Base-by-base conservation (phyloP, 1,284 basidiomycete species). In the Xerocomus minutiporus region DNA sequence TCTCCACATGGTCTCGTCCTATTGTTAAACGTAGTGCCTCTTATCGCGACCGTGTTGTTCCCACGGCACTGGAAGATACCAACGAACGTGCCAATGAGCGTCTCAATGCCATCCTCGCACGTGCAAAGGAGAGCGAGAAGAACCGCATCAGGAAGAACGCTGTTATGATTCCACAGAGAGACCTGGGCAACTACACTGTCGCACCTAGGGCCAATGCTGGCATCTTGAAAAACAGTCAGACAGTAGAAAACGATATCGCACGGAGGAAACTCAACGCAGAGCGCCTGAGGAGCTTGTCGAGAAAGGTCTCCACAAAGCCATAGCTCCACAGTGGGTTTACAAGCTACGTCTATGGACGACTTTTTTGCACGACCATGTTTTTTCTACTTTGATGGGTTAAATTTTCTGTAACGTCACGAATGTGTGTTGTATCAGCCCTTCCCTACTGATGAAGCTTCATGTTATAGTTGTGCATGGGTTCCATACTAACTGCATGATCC, bases 1-100 rank as follows among this genome's bases (percentile, higher is more conserved):
- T 98, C 46, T 88, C 87, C 52, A 72, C 77, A 20, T 97, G 93
- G 93, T 92, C 91, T 25, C 80, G 94, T n/a, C 94, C 94, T 0
- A 96, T 97, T 72, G 88, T 97, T 73, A 93, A 94, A 66, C 86
- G 92, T 40, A 88, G 87, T 12, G 88, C 92, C 4, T 88, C 88
- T 29, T 93, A 89, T 71, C 79, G 91, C 34, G 89, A 92, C 67
- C 77, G 84, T 15, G 74, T 83, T 39, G 76, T 91, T 43, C 87
- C 84, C 13, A 73, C 76, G 1, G 76, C 75, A 12, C 73, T 67
- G 25, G 69, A 61, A 7, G 72, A 67, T n/a, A 60, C 53, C 5
- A 57, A 59, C 23, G 68, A 71, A 36, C 74, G 73, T 40, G 72
- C 69, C 32, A 70, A 61, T 28, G 84, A 87, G 63, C 77, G 79